Evolutionary conservation across 257 asterid species (phyloP).

Genomic region (Petunia axillaris): DNA sequence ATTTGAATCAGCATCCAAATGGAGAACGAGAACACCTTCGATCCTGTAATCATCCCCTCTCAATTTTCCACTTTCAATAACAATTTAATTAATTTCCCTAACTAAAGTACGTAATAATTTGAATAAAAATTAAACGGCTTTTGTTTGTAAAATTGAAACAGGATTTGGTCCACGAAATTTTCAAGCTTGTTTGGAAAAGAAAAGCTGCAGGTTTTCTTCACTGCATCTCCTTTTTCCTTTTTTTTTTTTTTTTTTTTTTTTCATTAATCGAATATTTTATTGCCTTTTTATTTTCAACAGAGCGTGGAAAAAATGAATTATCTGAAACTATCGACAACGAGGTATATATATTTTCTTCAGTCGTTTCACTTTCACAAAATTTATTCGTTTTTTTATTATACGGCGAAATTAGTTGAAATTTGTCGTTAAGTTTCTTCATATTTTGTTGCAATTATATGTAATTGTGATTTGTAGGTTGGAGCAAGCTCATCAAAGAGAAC

Average conservation of each 20-base stretch:
- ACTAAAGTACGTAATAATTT: slow-evolving; percentile 1
- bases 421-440: background rate
- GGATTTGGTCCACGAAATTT: slow-evolving; percentile 83
- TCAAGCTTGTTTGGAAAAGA: slow-evolving; percentile 75
- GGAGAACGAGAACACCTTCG: slow-evolving; percentile 62
- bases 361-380: background rate
- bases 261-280: background rate
- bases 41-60: slow-evolving; percentile 48
- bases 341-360: slow-evolving; percentile 35
- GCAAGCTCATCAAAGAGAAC: slow-evolving; percentile 66
- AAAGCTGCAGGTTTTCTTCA: slow-evolving; percentile 66
- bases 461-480: slow-evolving; percentile 50
- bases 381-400: background rate
- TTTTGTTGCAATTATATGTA: slow-evolving; percentile 13
- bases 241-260: background rate
- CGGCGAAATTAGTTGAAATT: background rate
- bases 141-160: slow-evolving; percentile 36
- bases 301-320: slow-evolving; percentile 68
- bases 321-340: slow-evolving; percentile 57
- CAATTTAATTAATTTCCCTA: background rate
- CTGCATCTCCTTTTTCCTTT: background rate
- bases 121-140: background rate
- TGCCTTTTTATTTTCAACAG: slow-evolving; percentile 40
- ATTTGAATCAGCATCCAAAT: slow-evolving; percentile 29
- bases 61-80: background rate